phyloP scores from a whole-genome alignment of 257 asterid genomes.

The Paulownia fortunei region DNA sequence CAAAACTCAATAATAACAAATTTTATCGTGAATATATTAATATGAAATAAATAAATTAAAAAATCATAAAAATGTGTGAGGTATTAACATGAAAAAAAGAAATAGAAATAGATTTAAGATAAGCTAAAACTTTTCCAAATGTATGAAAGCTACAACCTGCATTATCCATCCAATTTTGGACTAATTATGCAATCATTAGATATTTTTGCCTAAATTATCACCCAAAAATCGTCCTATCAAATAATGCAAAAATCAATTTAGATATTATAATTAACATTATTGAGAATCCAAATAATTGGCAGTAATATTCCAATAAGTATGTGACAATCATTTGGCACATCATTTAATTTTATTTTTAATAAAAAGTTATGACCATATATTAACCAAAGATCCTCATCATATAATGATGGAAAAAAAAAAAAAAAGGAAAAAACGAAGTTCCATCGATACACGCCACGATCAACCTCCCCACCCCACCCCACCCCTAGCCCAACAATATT shows the following conservation, averaged over 20 bases:
- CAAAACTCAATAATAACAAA: too few relatives aligned
- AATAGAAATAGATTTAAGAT: too few relatives aligned
- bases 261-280: neutral
- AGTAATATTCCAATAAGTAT: neutral
- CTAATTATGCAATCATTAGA: too few relatives aligned
- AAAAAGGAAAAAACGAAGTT: neutral
- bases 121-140: too few relatives aligned
- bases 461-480: neutral
- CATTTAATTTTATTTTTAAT: neutral
- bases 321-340: neutral
- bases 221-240: neutral
- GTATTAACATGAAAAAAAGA: too few relatives aligned
- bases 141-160: too few relatives aligned
- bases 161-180: too few relatives aligned
- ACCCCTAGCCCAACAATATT: constrained; percentile 21
- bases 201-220: too few relatives aligned
- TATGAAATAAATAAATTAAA: too few relatives aligned
- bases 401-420: constrained; percentile 16
- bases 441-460: neutral
- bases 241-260: neutral
- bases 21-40: too few relatives aligned
- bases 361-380: neutral
- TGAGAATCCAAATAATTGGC: neutral
- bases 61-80: too few relatives aligned
- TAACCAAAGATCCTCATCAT: neutral